These are phyloP conservation scores for Rosa chinensis DNA, from an alignment of 306 rosid genomes.

Conservation along the genomic window DNA sequence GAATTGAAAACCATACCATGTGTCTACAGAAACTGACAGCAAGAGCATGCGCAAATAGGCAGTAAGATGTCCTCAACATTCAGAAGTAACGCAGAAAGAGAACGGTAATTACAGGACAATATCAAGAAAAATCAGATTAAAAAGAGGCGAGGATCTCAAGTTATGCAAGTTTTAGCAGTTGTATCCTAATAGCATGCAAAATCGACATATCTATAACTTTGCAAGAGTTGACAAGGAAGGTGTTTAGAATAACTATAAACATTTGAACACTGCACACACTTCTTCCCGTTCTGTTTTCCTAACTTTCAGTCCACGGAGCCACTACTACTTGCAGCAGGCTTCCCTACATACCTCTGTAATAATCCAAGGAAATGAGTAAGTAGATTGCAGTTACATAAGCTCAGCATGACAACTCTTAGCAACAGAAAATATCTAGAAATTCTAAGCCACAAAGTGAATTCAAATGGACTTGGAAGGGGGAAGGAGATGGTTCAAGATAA, in stretches of 20 bases:
- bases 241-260: conserved; percentile 25
- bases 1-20: neutral
- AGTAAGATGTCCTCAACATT: neutral
- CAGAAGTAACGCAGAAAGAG: conserved; percentile 3
- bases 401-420: neutral
- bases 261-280: conserved; percentile 21
- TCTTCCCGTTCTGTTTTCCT: conserved; percentile 20
- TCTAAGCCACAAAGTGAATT: neutral
- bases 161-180: conserved; percentile 25
- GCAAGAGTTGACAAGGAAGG: conserved; percentile 14
- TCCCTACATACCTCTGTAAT: conserved; percentile 54
- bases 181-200: conserved; percentile 16
- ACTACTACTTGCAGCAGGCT: conserved; percentile 39
- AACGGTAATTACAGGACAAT: conserved; percentile 16
- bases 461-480: neutral
- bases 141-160: conserved; percentile 11
- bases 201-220: conserved; percentile 14
- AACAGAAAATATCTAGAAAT: neutral
- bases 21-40: neutral
- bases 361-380: conserved; percentile 18
- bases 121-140: neutral
- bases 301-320: conserved; percentile 43
- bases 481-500: neutral
- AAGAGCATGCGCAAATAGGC: neutral
- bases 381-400: neutral